These are phyloP conservation scores for Paraphoma sp. DNA, from an alignment of 2,329 filamentous ascomycete genomes.

Conservation along the genomic window DNA sequence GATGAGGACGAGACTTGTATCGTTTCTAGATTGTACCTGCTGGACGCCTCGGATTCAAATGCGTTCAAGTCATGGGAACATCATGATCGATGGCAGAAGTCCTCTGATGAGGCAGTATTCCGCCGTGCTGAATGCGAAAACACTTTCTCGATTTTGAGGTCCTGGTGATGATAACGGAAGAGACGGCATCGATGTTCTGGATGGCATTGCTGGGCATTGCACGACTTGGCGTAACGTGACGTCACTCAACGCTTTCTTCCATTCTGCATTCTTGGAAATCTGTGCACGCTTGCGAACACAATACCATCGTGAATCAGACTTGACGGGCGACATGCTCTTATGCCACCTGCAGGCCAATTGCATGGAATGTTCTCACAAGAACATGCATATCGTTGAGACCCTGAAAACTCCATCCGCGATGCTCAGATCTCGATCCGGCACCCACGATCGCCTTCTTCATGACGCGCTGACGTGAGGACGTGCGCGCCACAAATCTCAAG, in stretches of 20 bases:
- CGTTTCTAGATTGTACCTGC: no score
- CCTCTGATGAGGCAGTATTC: no score
- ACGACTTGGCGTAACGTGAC: not conserved
- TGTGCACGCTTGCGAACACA: not conserved
- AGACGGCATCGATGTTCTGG: not conserved
- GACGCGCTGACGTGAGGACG: not conserved
- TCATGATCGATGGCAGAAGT: not conserved
- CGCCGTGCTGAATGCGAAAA: no score
- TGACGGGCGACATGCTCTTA: no score
- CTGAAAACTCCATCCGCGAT: not conserved
- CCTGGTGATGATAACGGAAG: not conserved
- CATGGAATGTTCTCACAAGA: no score
- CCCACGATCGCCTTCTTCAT: not conserved
- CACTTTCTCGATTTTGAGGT: no score
- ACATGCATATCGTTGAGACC: no score
- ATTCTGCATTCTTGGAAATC: not conserved
- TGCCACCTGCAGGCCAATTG: no score
- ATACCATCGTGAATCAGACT: not conserved
- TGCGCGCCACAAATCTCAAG: not conserved
- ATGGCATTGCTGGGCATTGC: not conserved
- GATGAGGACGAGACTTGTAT: no score
- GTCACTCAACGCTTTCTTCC: not conserved
- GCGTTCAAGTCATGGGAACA: not conserved
- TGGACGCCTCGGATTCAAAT: no score
- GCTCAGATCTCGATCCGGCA: not conserved